Percentiles rank a stretch among this genome's conserved stretches.
Conservation (phyloP, 768 basidiomycete genomes). For the Hydnomerulius pinastri region DNA sequence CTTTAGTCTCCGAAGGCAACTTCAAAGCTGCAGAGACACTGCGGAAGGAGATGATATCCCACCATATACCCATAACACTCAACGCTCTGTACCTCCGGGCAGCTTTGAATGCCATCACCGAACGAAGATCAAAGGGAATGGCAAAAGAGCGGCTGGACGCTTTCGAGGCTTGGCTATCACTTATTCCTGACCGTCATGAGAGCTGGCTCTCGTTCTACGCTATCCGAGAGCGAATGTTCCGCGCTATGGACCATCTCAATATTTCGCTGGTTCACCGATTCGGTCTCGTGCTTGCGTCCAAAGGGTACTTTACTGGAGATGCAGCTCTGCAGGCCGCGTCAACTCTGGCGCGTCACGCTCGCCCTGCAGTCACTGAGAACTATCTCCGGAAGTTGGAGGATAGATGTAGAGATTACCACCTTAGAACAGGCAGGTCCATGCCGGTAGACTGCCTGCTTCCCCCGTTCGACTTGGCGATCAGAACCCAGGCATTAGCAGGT, state of each 20-base stretch:
- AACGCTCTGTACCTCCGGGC: constrained; percentile 39
- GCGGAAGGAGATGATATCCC: constrained; percentile 40
- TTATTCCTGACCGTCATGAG: constrained; percentile 38
- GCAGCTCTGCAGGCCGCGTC: constrained; percentile 32
- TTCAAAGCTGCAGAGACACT: constrained; percentile 36
- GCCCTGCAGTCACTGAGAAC: constrained; percentile 29
- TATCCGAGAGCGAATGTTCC: constrained; percentile 37
- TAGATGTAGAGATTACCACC: constrained; percentile 12
- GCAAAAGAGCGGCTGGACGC: constrained; percentile 13
- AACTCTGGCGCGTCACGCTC: constrained; percentile 45
- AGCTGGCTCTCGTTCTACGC: constrained; percentile 19
- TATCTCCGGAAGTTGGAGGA: constrained; percentile 41
- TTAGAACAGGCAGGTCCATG: neutral
- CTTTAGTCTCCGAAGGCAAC: constrained; percentile 22
- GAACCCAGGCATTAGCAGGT: constrained; percentile 40
- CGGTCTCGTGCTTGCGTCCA: constrained; percentile 44
- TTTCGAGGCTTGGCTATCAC: constrained; percentile 46
- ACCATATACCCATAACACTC: constrained; percentile 39
- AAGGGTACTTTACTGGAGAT: constrained; percentile 40
- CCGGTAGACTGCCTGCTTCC: constrained; percentile 12
- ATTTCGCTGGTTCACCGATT: constrained; percentile 43
- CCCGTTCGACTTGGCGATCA: constrained; percentile 42
- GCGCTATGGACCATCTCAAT: constrained; percentile 28
- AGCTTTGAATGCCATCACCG: constrained; percentile 35
- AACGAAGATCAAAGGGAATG: constrained; percentile 17